Evolutionary conservation across 2,329 filamentous ascomycete genomes (phyloP).

Genomic region (Ophiocordyceps sinensis): DNA sequence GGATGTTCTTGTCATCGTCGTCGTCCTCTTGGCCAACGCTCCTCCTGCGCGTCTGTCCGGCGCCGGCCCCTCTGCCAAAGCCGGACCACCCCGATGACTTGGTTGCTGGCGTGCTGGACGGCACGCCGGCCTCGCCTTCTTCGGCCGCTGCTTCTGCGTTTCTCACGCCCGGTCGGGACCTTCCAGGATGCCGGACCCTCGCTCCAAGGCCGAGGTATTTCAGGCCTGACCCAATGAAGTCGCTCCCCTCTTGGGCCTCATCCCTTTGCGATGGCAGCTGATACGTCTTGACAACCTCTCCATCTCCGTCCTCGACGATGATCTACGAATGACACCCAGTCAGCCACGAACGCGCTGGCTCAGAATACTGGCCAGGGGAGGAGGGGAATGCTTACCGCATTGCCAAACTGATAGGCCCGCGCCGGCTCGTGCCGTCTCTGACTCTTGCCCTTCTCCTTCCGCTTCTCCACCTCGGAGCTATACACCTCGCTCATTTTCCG

Average conservation of each 20-base stretch:
- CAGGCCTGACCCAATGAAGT: conserved; percentile 27
- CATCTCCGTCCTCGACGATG: conserved; percentile 76
- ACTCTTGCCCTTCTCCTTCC: conserved; percentile 46
- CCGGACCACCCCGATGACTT: conserved; percentile 35
- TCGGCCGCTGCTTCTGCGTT: conserved; percentile 13
- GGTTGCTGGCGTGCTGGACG: conserved; percentile 23
- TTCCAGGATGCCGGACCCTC: conserved; percentile 19
- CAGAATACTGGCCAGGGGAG: conserved; percentile 6
- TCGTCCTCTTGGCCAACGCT: conserved; percentile 39
- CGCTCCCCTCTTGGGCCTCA: conserved; percentile 19
- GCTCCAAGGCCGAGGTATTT: conserved; percentile 40
- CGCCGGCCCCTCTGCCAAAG: conserved; percentile 24
- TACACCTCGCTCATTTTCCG: conserved; percentile 36
- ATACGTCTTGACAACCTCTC: conserved; percentile 75
- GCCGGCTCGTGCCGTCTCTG: conserved; percentile 56
- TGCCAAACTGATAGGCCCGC: conserved; percentile 75
- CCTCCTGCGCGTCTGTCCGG: conserved; percentile 21
- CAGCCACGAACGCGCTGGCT: not conserved
- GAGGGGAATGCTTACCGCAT: conserved; percentile 39
- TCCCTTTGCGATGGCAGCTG: conserved; percentile 47
- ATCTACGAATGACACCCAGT: conserved; percentile 33
- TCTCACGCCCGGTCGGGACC: conserved; percentile 15
- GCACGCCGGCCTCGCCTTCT: conserved; percentile 15
- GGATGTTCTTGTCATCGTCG: conserved; percentile 54
- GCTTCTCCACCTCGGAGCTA: conserved; percentile 45